Evolutionary conservation across 495 filamentous ascomycete genomes (phyloP).

Genomic region (Tuber borchii): DNA sequence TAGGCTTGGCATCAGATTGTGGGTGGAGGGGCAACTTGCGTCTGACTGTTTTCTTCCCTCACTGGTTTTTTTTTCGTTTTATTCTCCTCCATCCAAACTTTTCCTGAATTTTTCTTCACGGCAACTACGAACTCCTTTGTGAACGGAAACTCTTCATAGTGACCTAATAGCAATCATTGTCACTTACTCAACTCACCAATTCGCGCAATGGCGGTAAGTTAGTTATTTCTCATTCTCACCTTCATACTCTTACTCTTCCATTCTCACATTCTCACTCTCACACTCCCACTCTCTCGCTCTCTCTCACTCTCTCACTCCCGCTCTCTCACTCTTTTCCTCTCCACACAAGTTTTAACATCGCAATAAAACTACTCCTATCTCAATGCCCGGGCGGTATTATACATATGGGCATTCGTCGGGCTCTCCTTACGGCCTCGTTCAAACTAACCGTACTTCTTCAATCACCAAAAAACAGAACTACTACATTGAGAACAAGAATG

Average conservation of each 20-base stretch:
- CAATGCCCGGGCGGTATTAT: background rate
- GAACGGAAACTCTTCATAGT: background rate
- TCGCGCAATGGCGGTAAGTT: background rate
- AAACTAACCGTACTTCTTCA: background rate
- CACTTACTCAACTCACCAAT: background rate
- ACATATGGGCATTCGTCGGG: background rate
- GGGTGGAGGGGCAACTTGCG: background rate
- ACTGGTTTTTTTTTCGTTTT: background rate
- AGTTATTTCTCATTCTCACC: background rate
- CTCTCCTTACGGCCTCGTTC: background rate
- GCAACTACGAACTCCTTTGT: background rate
- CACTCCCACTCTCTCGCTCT: background rate
- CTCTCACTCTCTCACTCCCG: no score
- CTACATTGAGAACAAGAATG: conserved; percentile 82
- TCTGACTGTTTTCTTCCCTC: background rate
- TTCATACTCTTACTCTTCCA: no score
- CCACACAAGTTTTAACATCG: background rate
- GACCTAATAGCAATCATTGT: background rate
- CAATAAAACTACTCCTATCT: background rate
- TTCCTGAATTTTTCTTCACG: background rate
- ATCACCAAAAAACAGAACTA: conserved; percentile 48
- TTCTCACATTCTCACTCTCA: background rate
- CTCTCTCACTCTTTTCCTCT: background rate
- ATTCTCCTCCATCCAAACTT: background rate
- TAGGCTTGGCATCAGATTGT: background rate